Base-by-base conservation (phyloP, 1,284 basidiomycete genomes). In the Leucoagaricus sp. region DNA sequence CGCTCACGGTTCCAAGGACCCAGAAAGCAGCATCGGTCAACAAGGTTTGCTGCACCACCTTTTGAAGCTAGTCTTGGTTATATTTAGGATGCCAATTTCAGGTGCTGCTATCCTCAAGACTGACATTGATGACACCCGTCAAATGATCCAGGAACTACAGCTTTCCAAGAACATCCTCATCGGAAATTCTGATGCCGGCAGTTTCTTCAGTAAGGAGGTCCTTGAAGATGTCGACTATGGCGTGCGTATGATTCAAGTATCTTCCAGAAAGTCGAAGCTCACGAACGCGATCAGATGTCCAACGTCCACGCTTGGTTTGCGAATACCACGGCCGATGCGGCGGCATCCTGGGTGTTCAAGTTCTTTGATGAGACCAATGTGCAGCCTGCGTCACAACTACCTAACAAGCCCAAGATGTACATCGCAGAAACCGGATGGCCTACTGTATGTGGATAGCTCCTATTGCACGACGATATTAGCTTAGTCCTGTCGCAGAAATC, bases 371-470 rank as follows among this genome's bases (percentile, higher is more conserved):
- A 71, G 63, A 83, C 75, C 38, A 84, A 91, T 67, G 81, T 91
- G 7, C 73, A 67, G 41, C 74, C 75, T 25, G 82, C 83, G 2
- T 60, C 68, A n/a, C 63, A 75, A 13, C 60, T 80, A n/a, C 54
- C 81, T 13, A 93, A 93, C 72, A 80, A 85, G 58, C 93, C 93
- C 4, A 72, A 76, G 55, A 87, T 89, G 79, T 94, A 86, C 73
- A 93, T 96, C 61, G 93, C 93, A 9, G 94, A 96, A 76, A 94
- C 94, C 21, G 95, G 95, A 36, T 97, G 95, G 95, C 95, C 95
- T 12, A 86, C 91, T 31, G 88, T 89, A 67, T 59, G 77, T 64
- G 23, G n/a, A 7, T 49, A 34, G 36, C 19, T 48, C 60, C 28
- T 36, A 23, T 28, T 42, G 12, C 12, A 19, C n/a, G n/a, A n/a